Base-by-base conservation (phyloP, 78 protist species). In the Dictyostelium purpureum region DNA sequence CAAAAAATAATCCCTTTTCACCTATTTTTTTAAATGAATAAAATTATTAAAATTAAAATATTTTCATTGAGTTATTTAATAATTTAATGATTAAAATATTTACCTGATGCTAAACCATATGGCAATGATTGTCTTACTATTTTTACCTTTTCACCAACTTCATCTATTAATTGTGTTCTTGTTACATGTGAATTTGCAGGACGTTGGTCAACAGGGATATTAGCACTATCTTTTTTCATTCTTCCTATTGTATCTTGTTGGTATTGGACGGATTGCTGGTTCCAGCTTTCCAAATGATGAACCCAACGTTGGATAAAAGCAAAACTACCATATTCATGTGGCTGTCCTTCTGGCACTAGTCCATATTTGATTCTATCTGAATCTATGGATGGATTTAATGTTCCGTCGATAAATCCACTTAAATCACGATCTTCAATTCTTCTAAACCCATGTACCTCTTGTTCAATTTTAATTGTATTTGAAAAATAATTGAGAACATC, bases 361-460 rank as follows among this genome's bases (percentile, higher is more conserved):
- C 81, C 90, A 38, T 52, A 49, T 12, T 4, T 1, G 0, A 24
- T 14, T 38, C 78, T 14, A 11, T 26, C 0, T 24, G 56, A 35
- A 1, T 40, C 65, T 21, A 81, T 82, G 0, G 33, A 24, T 1
- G 92, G 92, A 61, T 85, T 85, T 45, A 73, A 81, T 11, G 92
- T 85, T 1, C 92, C 92, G 19, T 85, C 92, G 1, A 85, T 61
- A 42, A 85, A 85, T 2, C 59, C 75, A 2, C 67, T 73, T 4
- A 59, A 2, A 45, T 85, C 92, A 4, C 92, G 19, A n/a, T 85
- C 92, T 42, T 85, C 77, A 3, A 59, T 6, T 37, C 92, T 19
- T 18, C 92, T 12, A 38, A 85, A 85, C 26, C 83, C 92, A 49
- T 85, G 92, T 31, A 35, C 21, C 19, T 85, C 92, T n/a, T 85